These are phyloP conservation scores for Olyra latifolia DNA, from an alignment of 176 grass and related monocot species.

Conservation along the genomic window DNA sequence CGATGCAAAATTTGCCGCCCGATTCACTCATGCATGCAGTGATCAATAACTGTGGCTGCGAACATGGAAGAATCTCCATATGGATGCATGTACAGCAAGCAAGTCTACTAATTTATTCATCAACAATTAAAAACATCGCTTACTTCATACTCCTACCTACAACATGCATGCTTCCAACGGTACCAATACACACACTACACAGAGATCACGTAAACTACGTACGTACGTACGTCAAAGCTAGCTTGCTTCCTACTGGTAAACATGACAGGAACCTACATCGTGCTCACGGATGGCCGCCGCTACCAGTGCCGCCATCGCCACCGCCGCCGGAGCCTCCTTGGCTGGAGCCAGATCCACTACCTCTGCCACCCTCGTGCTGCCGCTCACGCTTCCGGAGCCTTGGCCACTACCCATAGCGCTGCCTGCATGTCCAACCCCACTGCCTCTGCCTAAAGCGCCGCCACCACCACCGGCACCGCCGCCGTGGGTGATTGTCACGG, in stretches of 20 bases:
- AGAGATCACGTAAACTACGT: not conserved
- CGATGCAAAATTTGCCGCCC: not conserved
- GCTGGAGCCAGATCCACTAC: constrained; percentile 33
- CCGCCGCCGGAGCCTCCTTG: constrained; percentile 34
- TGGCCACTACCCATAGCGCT: constrained; percentile 36
- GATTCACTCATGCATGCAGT: not conserved
- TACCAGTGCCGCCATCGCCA: constrained; percentile 12
- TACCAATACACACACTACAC: not conserved
- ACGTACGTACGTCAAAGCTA: not conserved
- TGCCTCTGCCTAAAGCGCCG: constrained; percentile 41
- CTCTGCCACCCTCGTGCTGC: constrained; percentile 47
- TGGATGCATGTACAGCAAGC: not conserved
- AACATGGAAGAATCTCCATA: not conserved
- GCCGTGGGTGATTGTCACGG: constrained; percentile 44
- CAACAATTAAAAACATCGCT: not conserved
- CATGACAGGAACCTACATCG: not conserved
- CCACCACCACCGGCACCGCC: too few relatives aligned
- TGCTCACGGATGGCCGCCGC: constrained; percentile 33
- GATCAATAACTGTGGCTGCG: not conserved
- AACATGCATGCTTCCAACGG: not conserved
- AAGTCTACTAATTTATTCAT: not conserved
- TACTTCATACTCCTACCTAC: not conserved
- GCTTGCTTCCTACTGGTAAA: not conserved
- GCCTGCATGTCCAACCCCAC: constrained; percentile 50
- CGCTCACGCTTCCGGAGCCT: constrained; percentile 48